Conservation (phyloP, 306 rosid species). For the Quercus bicolor region DNA sequence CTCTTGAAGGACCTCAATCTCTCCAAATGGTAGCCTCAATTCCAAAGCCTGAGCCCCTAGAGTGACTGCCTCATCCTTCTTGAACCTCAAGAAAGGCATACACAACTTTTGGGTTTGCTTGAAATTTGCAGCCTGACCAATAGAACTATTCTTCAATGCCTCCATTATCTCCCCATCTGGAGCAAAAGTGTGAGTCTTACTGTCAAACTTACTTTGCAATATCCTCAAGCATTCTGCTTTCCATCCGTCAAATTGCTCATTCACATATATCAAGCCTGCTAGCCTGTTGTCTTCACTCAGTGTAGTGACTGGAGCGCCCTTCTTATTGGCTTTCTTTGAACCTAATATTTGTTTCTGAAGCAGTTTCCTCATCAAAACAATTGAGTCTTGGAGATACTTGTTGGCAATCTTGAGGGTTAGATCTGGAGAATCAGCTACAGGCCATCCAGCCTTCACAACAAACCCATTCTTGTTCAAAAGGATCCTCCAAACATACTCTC, state of each 20-base stretch:
- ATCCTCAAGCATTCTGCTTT: conserved; percentile 77
- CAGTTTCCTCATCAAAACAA: conserved; percentile 77
- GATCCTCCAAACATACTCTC: conserved; percentile 80
- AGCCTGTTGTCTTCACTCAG: conserved; percentile 44
- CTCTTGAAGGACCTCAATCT: conserved; percentile 69
- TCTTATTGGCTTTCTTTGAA: conserved; percentile 61
- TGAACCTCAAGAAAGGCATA: conserved; percentile 85
- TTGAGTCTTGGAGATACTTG: conserved; percentile 80
- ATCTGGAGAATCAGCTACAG: conserved; percentile 68
- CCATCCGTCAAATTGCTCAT: conserved; percentile 83
- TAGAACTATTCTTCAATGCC: conserved; percentile 54
- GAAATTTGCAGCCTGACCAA: conserved; percentile 56
- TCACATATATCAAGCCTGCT: conserved; percentile 63
- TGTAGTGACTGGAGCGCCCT: conserved; percentile 46
- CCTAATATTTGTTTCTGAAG: conserved; percentile 80
- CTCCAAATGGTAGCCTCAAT: conserved; percentile 79
- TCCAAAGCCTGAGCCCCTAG: conserved; percentile 74
- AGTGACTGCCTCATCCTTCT: conserved; percentile 66
- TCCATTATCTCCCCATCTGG: conserved; percentile 54
- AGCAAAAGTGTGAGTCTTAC: conserved; percentile 38
- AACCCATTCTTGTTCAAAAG: conserved; percentile 79
- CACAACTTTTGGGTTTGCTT: conserved; percentile 65
- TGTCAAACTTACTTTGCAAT: conserved; percentile 57
- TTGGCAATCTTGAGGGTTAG: conserved; percentile 71
- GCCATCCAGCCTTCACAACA: conserved; percentile 87